Evolutionary conservation across 2,329 filamentous ascomycete genomes (phyloP), one percentile per base, ranked within the genome.

Genomic region (Pestalotiopsis sp.): DNA sequence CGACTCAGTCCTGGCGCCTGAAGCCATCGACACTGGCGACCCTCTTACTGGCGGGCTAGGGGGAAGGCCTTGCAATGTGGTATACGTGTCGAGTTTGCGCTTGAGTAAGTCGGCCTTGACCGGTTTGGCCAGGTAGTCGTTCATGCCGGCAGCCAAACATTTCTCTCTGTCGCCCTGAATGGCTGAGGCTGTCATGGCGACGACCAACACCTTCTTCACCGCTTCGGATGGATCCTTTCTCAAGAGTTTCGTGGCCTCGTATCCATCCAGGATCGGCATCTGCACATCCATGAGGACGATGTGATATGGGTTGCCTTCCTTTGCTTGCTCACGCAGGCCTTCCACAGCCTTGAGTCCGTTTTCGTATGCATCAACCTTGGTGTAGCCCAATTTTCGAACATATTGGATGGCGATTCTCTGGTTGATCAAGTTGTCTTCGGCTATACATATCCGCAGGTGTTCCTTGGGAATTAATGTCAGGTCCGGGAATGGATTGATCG

Each of bases 131-230:
- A 98, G 87, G 75, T 98, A 98, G 75, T 98, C 96, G 78, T 98
- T 97, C 95, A 98, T 98, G 58, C 95, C 95, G 1, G 94, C 93
- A 63, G 94, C 93, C n/a, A 98, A 83, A 73, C 95, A 98, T 81
- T 97, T 98, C 78, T 98, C 95, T 61, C 94, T 87, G 77, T 98
- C 95, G 20, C 95, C 95, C 77, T 96, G 92, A 69, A 98, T 98
- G 3, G 95, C 95, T 30, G 91, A 94, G 1, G 95, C 95, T 1
- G 95, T 98, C 95, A 98, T 98, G 66, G 95, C 95, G 73, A 98
- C 98, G 62, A 98, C 92, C n/a, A 98, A 84, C 1, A 97, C 89
- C 71, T 93, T 90, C 65, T 93, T 87, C 11, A 98, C 93, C 7
- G 88, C 87, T 44, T 94, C 91, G 68, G 94, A 87, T 0, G 88